phyloP scores from a whole-genome alignment of 345 rosid genomes.

The Lumnitzera littorea region DNA sequence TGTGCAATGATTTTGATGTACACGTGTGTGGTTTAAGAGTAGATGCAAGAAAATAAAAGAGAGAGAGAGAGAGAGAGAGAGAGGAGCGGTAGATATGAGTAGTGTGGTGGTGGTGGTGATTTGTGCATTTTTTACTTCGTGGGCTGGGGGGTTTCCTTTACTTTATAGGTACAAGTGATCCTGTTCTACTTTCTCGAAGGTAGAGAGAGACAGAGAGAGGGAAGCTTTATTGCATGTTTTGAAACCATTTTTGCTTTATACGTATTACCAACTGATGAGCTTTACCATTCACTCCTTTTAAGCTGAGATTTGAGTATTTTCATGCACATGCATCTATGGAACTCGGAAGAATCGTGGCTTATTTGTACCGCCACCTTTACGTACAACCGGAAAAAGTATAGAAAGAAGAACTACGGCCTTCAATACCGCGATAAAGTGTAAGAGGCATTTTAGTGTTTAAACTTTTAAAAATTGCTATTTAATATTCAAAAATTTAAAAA shows the following conservation, averaged over 20 bases:
- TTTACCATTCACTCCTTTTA: conserved; percentile 14
- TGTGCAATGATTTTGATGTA: conserved; percentile 12
- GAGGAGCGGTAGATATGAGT: conserved; percentile 4
- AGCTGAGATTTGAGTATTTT: conserved; percentile 38
- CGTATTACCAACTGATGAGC: conserved; percentile 11
- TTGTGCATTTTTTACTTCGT: conserved; percentile 7
- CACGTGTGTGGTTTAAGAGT: neutral
- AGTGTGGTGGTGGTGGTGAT: conserved; percentile 9
- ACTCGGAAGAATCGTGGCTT: too few relatives aligned
- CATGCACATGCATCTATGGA: conserved; percentile 20
- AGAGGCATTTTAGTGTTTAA: too few relatives aligned
- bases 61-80: conserved; percentile 3
- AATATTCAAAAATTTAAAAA: too few relatives aligned
- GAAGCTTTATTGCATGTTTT: conserved; percentile 34
- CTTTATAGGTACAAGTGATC: conserved; percentile 48
- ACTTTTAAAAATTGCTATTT: too few relatives aligned
- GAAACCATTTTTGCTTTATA: conserved; percentile 44
- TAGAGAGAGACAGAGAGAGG: conserved; percentile 22
- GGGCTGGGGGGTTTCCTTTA: conserved; percentile 14
- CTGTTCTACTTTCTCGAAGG: conserved; percentile 41
- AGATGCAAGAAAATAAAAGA: neutral
- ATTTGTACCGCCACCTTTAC: neutral
- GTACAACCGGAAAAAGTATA: neutral
- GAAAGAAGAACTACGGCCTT: too few relatives aligned
- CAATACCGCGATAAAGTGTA: too few relatives aligned